These are phyloP conservation scores for Myxozyma nipponensis DNA, from an alignment of 805 yeast genomes.

Conservation along the genomic window DNA sequence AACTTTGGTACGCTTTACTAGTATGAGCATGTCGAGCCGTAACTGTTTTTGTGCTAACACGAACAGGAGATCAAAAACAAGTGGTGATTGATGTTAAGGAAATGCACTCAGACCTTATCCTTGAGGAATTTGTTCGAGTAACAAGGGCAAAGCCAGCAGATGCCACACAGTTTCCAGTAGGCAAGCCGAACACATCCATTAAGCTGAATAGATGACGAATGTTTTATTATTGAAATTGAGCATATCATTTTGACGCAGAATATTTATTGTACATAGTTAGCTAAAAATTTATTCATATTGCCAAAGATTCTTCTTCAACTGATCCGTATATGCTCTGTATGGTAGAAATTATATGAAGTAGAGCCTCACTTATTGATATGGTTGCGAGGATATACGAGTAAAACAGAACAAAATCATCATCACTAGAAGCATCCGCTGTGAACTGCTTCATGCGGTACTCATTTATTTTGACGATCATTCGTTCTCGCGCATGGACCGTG, in stretches of 20 bases:
- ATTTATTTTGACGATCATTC: conserved; percentile 61
- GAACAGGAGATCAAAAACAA: conserved; percentile 3
- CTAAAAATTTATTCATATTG: too few relatives aligned
- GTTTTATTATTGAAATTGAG: neutral
- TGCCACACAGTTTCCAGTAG: conserved; percentile 2
- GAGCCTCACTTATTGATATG: conserved; percentile 59
- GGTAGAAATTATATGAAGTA: conserved; percentile 52
- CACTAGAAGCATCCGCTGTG: conserved; percentile 42
- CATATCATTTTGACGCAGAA: neutral
- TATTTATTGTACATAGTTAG: neutral
- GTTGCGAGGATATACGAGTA: conserved; percentile 74
- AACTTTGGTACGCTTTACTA: conserved; percentile 25
- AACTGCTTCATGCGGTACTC: conserved; percentile 47
- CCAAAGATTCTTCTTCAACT: conserved; percentile 59
- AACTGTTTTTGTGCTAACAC: neutral
- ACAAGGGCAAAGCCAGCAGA: conserved; percentile 8
- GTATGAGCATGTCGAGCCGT: neutral
- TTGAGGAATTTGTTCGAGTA: conserved; percentile 49
- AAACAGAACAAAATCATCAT: conserved; percentile 72
- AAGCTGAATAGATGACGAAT: conserved; percentile 5
- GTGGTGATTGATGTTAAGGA: conserved; percentile 50
- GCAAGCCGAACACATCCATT: conserved; percentile 2
- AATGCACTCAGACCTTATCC: conserved; percentile 50
- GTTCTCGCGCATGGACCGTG: conserved; percentile 66
- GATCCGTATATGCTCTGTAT: conserved; percentile 62